A percentile compares a stretch with the other conserved stretches of the same genome.
Evolutionary conservation across 768 basidiomycete species (phyloP).

Genomic region (Collybia sordida): DNA sequence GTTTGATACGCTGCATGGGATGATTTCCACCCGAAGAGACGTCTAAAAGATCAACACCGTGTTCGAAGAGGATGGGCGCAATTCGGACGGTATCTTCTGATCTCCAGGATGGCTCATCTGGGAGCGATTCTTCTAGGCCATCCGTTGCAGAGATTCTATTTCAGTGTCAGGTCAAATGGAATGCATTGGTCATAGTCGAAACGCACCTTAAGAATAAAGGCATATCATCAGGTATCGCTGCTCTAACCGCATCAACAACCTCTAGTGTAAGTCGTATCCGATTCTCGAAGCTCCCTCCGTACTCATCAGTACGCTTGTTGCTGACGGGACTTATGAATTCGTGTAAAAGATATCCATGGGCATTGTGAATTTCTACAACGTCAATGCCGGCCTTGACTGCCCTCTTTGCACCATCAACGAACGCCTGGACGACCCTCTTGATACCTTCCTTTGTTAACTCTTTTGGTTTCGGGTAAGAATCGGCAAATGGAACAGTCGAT

Average conservation of each 20-base stretch:
- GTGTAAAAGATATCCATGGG: conserved; percentile 61
- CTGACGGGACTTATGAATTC: conserved; percentile 58
- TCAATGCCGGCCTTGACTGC: conserved; percentile 61
- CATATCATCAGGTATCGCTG: conserved; percentile 55
- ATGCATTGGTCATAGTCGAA: neutral
- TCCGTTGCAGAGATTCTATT: conserved; percentile 68
- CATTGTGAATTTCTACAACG: conserved; percentile 61
- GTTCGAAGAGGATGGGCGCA: conserved; percentile 53
- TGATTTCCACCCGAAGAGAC: conserved; percentile 66
- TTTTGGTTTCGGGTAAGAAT: conserved; percentile 49
- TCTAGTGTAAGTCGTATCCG: conserved; percentile 61
- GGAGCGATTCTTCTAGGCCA: conserved; percentile 61
- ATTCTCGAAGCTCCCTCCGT: conserved; percentile 74
- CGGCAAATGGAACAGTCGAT: conserved; percentile 44
- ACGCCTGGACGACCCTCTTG: conserved; percentile 54
- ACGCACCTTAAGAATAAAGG: conserved; percentile 71
- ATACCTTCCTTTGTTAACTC: conserved; percentile 60
- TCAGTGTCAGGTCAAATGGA: neutral
- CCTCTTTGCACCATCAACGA: conserved; percentile 47
- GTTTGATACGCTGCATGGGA: conserved; percentile 35
- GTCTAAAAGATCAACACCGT: conserved; percentile 77
- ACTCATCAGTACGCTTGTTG: conserved; percentile 67
- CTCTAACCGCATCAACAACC: conserved; percentile 62
- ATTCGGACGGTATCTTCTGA: conserved; percentile 66
- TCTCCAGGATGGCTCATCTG: conserved; percentile 66